Evolutionary conservation across 257 asterid genomes (phyloP).

Genomic region (Cinchona pubescens): DNA sequence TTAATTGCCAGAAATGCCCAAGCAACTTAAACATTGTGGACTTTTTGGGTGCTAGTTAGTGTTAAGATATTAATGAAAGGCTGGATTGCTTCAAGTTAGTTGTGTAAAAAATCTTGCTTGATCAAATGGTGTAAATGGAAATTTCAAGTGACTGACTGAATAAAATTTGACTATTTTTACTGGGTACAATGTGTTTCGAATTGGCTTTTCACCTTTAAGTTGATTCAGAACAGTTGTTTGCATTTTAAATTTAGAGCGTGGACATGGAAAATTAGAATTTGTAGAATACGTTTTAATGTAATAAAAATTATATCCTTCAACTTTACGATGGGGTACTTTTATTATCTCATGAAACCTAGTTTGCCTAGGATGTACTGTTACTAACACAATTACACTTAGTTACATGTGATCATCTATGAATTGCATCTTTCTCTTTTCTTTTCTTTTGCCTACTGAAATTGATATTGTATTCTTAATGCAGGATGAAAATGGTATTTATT

Average conservation of each 20-base stretch:
- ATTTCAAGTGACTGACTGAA: neutral
- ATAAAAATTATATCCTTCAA: too few relatives aligned
- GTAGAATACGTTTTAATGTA: too few relatives aligned
- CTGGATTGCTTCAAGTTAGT: neutral
- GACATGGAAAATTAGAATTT: too few relatives aligned
- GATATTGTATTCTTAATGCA: constrained; percentile 35
- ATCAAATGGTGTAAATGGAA: neutral
- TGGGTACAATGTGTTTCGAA: neutral
- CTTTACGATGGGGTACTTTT: neutral
- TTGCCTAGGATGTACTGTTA: neutral
- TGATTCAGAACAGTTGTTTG: too few relatives aligned
- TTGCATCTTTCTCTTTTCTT: constrained; percentile 2
- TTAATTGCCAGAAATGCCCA: neutral
- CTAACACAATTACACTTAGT: too few relatives aligned
- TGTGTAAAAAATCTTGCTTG: too few relatives aligned
- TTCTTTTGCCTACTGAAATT: neutral
- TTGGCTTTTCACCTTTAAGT: neutral
- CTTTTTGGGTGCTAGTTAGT: neutral
- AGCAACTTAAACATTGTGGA: neutral
- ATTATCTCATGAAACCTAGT: neutral
- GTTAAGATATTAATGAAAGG: neutral
- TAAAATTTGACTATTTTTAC: neutral
- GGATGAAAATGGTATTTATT: constrained; percentile 64
- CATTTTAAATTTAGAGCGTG: too few relatives aligned
- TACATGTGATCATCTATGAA: neutral